phyloP scores from a whole-genome alignment of 140 eudicot genomes.

The Erigeron philadelphicus region DNA sequence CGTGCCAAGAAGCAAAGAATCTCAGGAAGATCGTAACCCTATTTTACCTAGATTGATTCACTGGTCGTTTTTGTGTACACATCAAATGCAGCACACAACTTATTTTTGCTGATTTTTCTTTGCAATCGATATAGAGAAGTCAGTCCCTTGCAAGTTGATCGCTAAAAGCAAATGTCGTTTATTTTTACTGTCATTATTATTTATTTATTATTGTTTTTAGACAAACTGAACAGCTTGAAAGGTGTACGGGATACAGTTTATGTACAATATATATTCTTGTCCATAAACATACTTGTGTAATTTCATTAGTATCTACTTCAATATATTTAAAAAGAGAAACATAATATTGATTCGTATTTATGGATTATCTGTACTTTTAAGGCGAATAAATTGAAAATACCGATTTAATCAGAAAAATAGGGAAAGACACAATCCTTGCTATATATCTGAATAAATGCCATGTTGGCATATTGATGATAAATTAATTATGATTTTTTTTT shows the following conservation, averaged over 20 bases:
- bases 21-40: constrained; percentile 92
- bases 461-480: neutral
- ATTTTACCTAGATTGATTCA: constrained; percentile 69
- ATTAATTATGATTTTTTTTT: too few relatives aligned
- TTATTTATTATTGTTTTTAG: constrained; percentile 26
- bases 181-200: constrained; percentile 5
- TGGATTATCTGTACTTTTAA: too few relatives aligned
- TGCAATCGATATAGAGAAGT: constrained; percentile 37
- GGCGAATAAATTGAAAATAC: too few relatives aligned
- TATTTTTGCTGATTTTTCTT: constrained; percentile 32
- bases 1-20: constrained; percentile 98
- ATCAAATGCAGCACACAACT: constrained; percentile 31
- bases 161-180: constrained; percentile 22
- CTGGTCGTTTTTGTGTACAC: constrained; percentile 25
- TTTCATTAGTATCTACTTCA: neutral
- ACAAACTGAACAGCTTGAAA: constrained; percentile 20
- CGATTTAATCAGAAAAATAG: too few relatives aligned
- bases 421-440: neutral
- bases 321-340: neutral
- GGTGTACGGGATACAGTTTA: constrained; percentile 20
- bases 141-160: constrained; percentile 26
- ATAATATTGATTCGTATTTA: too few relatives aligned
- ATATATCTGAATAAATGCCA: neutral
- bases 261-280: constrained; percentile 28
- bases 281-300: constrained; percentile 7